These are phyloP conservation scores for Biscogniauxia sp. DNA, from an alignment of 2,329 filamentous ascomycete species.

Conservation along the genomic window DNA sequence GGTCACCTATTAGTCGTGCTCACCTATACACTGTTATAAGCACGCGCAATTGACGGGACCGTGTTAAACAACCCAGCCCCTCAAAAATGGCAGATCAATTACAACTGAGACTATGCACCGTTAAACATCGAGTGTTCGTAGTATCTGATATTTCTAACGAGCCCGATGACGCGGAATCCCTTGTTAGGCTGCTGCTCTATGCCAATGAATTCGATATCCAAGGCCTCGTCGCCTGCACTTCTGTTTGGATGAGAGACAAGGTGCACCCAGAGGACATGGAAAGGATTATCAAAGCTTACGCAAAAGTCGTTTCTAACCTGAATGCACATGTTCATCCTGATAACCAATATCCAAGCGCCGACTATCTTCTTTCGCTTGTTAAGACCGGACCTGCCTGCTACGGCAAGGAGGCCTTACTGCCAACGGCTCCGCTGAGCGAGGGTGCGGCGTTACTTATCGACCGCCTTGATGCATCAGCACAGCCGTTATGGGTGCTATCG, in stretches of 20 bases:
- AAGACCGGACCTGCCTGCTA: conserved; percentile 33
- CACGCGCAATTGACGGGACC: not conserved
- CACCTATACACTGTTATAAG: not conserved
- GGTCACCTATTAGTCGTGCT: not conserved
- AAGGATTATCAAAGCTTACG: conserved; percentile 37
- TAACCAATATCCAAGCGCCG: conserved; percentile 34
- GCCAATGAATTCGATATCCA: conserved; percentile 37
- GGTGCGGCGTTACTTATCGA: not conserved
- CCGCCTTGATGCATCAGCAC: conserved; percentile 17
- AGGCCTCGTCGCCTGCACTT: conserved; percentile 36
- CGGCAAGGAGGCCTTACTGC: not conserved
- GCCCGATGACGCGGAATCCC: conserved; percentile 36
- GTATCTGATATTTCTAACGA: conserved; percentile 38
- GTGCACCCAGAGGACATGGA: conserved; percentile 35
- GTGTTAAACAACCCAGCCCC: not conserved
- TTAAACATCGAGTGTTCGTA: conserved; percentile 32
- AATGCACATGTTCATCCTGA: conserved; percentile 41
- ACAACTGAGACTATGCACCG: not conserved
- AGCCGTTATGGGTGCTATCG: conserved; percentile 46
- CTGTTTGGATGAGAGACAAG: conserved; percentile 35
- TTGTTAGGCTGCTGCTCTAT: conserved; percentile 37
- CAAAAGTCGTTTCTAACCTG: conserved; percentile 37
- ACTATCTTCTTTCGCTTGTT: conserved; percentile 30
- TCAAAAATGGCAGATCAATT: not conserved
- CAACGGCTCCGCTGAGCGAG: not conserved